Base-by-base conservation (phyloP, 768 basidiomycete genomes). In the Tylopilus sp. region DNA sequence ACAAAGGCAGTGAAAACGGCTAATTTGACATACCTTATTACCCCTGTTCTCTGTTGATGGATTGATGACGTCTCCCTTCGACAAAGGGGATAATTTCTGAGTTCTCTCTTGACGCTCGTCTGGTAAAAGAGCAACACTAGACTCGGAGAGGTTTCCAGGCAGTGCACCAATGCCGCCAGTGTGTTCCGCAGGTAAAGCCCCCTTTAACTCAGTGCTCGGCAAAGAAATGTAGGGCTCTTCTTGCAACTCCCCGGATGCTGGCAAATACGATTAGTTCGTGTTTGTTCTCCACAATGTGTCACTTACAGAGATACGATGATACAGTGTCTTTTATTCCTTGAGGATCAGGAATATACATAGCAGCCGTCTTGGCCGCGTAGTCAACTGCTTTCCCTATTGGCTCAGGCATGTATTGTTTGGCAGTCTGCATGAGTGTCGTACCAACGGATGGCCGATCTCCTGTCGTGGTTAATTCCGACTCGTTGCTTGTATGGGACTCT, bases 91-190 rank as follows among this genome's bases (percentile, higher is more conserved):
- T 30, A 31, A 33, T 24, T 53, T 54, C 22, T 52, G 48, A 3
- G 16, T 29, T 2, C 41, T 51, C 26, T 64, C 60, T 53, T 54
- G 36, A 17, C 76, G 69, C 48, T 82, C 79, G 13, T 81, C 76
- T 4, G 82, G 82, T 1, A 81, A 63, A 41, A 72, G 70, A 5
- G 79, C 76, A 11, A 83, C 78, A 6, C 71, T 74, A 10, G 70
- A 63, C 57, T 84, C 81, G 21, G 69, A 71, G 13, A 64, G 50
- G 26, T 65, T 66, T 13, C 80, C 82, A 0, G 81, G 80, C 14
- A 82, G 72, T 0, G 79, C 73, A 10, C 80, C 80, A 2, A 77
- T 75, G 16, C 81, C 82, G 7, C 63, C 69, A 0, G 56, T 57
- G 37, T 56, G 69, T 43, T 74, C 72, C 1, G 43, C 53, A 1